Conservation (phyloP, 352 stramenopile genomes). For the Salisapilia sapeloensis region DNA sequence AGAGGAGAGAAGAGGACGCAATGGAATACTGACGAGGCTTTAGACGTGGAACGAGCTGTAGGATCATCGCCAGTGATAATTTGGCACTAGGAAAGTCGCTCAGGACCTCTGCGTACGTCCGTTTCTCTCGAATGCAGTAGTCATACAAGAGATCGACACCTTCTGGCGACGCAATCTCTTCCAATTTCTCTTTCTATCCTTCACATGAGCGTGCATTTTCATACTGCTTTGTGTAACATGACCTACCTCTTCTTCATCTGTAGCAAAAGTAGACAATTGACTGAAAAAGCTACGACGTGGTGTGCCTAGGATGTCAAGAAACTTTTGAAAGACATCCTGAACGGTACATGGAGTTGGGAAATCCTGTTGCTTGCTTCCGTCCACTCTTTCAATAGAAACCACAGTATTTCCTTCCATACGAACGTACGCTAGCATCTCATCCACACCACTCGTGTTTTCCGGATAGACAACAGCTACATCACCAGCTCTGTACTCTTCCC, state of each 20-base stretch:
- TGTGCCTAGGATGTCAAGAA: constrained; percentile 77
- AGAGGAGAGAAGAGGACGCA: constrained; percentile 51
- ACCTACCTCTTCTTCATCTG: constrained; percentile 59
- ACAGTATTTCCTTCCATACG: constrained; percentile 12
- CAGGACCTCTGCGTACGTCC: constrained; percentile 80
- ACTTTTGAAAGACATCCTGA: constrained; percentile 59
- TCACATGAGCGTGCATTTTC: background rate
- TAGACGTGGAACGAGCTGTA: constrained; percentile 75
- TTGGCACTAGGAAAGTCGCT: constrained; percentile 69
- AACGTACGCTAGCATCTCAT: constrained; percentile 46
- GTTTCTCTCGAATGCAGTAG: constrained; percentile 86
- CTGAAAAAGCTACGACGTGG: constrained; percentile 82
- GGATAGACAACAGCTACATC: constrained; percentile 67
- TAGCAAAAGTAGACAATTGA: constrained; percentile 62
- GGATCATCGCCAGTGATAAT: constrained; percentile 43
- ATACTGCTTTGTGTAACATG: background rate
- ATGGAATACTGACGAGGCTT: constrained; percentile 87
- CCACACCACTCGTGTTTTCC: constrained; percentile 51
- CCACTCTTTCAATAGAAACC: constrained; percentile 26
- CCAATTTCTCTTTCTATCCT: constrained; percentile 70
- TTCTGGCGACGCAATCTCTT: constrained; percentile 75
- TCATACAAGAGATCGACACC: constrained; percentile 86
- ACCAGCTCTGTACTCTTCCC: constrained; percentile 24
- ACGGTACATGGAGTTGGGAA: constrained; percentile 34
- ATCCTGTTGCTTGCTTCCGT: constrained; percentile 24